Base-by-base conservation (phyloP, 1,284 basidiomycete species). In the Farysia itapuensis region DNA sequence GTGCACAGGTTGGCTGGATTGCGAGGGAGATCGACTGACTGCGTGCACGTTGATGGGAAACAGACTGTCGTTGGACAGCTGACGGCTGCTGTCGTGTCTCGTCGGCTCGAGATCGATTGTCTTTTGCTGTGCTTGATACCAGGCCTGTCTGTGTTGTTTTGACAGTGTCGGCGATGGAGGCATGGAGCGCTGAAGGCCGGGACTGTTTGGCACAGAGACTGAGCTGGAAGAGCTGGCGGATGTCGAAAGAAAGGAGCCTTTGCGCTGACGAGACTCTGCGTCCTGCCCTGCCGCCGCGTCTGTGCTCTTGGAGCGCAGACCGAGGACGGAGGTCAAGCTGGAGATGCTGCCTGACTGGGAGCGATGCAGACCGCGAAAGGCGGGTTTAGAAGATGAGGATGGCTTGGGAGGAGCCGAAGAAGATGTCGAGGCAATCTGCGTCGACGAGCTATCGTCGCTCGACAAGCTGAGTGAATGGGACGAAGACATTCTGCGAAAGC, bases 51-150 rank as follows among this genome's bases (percentile, higher is more conserved):
- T 54, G 51, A 61, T 38, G 4, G 50, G 57, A 21, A 61, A 61
- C 4, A 54, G 36, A 13, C 36, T 42, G 14, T 44, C 43, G 20
- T 2, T 41, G 22, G 35, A 28, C 19, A 41, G 32, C 6, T 53
- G 32, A 5, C 33, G 8, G 16, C 45, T 21, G 4, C 33, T 24
- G 11, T n/a, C 15, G 11, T 60, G 48, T 32, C 39, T 14, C 1
- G 44, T 40, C 9, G 47, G 46, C 11, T 52, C 48, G 25, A 63
- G 52, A 29, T 57, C 32, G 33, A 63, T 49, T 14, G 59, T 63
- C 35, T 57, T 57, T 37, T 63, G 59, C 26, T 63, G 59, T 0
- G 59, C 59, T 36, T 63, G 59, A 25, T 57, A 63, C 59, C 59
- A 63, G 5, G 59, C 59, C 39, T 63, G 59, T 31, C 51, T 63